These are phyloP conservation scores for Ogataea nakhonphanomensis DNA, from an alignment of 805 yeast species.

Conservation along the genomic window DNA sequence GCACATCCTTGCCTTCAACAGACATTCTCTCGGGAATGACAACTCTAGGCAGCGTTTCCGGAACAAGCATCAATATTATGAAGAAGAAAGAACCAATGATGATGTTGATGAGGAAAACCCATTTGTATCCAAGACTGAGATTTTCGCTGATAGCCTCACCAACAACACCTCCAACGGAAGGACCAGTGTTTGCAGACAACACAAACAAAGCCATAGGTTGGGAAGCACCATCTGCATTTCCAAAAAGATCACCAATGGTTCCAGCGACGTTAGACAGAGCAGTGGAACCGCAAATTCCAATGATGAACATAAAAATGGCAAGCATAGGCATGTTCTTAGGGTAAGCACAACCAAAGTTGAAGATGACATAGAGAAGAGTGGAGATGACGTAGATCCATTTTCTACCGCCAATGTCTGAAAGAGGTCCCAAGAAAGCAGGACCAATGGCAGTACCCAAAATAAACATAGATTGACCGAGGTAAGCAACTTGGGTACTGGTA, in stretches of 20 bases:
- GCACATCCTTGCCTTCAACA: slow-evolving; percentile 23
- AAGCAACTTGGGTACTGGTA: slow-evolving; percentile 31
- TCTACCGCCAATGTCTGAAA: slow-evolving; percentile 36
- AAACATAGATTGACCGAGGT: slow-evolving; percentile 35
- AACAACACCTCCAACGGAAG: slow-evolving; percentile 35
- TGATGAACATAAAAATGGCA: slow-evolving; percentile 33
- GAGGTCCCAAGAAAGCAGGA: slow-evolving; percentile 35
- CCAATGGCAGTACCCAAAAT: slow-evolving; percentile 36
- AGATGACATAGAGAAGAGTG: slow-evolving; percentile 26
- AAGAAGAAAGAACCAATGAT: slow-evolving; percentile 30
- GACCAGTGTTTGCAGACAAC: slow-evolving; percentile 35
- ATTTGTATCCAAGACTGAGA: slow-evolving; percentile 28
- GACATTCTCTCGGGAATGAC: slow-evolving; percentile 33
- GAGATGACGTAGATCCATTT: slow-evolving; percentile 36
- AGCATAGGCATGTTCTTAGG: slow-evolving; percentile 33
- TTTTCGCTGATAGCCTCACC: slow-evolving; percentile 36
- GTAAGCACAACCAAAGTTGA: slow-evolving; percentile 35
- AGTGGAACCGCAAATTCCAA: slow-evolving; percentile 33
- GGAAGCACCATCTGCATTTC: slow-evolving; percentile 34
- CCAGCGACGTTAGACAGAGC: slow-evolving; percentile 36
- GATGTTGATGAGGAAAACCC: slow-evolving; percentile 34
- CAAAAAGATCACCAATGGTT: slow-evolving; percentile 35
- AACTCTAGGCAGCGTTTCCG: slow-evolving; percentile 36
- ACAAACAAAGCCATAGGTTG: slow-evolving; percentile 37
- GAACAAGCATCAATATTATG: slow-evolving; percentile 25